Evolutionary conservation across 495 filamentous ascomycete genomes (phyloP).

Genomic region (Neurospora pannonica): DNA sequence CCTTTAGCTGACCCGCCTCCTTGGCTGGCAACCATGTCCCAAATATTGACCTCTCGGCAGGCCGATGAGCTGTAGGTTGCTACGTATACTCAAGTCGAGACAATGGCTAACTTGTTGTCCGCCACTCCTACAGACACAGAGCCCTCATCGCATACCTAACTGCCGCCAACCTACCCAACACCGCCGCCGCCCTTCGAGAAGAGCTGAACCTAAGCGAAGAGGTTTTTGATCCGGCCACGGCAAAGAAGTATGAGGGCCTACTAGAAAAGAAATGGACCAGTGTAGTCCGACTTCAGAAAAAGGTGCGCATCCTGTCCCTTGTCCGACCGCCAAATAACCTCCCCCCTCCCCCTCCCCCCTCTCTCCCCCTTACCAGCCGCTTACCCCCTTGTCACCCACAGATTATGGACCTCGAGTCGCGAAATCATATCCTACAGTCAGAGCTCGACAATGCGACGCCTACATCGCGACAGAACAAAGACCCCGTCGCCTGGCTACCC

Average conservation of each 20-base stretch:
- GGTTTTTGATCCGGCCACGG: conserved; percentile 62
- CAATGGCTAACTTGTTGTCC: conserved; percentile 6
- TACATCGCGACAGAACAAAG: conserved; percentile 69
- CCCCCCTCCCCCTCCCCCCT: background rate
- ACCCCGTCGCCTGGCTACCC: conserved; percentile 81
- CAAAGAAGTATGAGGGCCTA: conserved; percentile 82
- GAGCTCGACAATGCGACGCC: conserved; percentile 85
- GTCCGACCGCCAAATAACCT: background rate
- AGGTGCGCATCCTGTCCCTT: conserved; percentile 42
- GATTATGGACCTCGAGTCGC: conserved; percentile 91
- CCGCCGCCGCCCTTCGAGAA: conserved; percentile 55
- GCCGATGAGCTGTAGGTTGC: conserved; percentile 75
- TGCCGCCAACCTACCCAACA: conserved; percentile 57
- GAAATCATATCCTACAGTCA: conserved; percentile 57
- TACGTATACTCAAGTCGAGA: background rate
- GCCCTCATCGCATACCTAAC: conserved; percentile 80
- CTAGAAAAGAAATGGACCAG: conserved; percentile 97
- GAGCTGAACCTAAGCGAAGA: conserved; percentile 57
- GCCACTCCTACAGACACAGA: conserved; percentile 56
- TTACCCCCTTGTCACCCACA: conserved; percentile 22
- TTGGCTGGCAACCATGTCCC: conserved; percentile 47
- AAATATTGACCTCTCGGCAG: conserved; percentile 68
- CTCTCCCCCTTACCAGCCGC: background rate
- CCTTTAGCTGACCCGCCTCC: conserved; percentile 1
- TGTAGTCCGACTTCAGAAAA: conserved; percentile 83